A percentile compares a stretch with the other conserved stretches of the same genome.
Conservation (phyloP, 805 yeast genomes). For the Yarrowia osloensis region DNA sequence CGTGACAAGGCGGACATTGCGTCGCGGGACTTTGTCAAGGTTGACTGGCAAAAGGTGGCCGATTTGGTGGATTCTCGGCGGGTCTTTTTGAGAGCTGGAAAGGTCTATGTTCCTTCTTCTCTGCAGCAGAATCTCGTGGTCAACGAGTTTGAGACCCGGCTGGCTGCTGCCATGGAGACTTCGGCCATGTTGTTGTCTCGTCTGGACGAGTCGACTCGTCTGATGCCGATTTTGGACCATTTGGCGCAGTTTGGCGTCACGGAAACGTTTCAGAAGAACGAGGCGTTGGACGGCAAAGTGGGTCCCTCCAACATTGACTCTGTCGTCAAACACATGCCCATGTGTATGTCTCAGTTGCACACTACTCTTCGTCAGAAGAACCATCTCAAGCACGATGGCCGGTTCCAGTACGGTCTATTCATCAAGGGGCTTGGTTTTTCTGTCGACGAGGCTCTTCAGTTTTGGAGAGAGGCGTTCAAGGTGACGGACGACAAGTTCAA, state of each 20-base stretch:
- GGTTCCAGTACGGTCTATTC: constrained; percentile 83
- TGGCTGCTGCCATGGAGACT: constrained; percentile 55
- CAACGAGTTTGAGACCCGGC: constrained; percentile 61
- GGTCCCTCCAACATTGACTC: constrained; percentile 62
- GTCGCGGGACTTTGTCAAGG: constrained; percentile 57
- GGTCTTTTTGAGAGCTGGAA: constrained; percentile 67
- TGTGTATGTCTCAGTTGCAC: constrained; percentile 74
- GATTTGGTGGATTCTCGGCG: constrained; percentile 74
- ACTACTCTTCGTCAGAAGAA: constrained; percentile 58
- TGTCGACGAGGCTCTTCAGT: constrained; percentile 82
- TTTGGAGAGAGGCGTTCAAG: constrained; percentile 75
- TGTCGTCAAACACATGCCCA: constrained; percentile 69
- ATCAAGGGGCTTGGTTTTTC: constrained; percentile 86
- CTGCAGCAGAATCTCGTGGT: constrained; percentile 72
- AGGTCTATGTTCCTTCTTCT: constrained; percentile 81
- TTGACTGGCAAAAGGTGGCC: constrained; percentile 84
- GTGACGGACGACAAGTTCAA: constrained; percentile 69
- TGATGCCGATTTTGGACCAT: constrained; percentile 80
- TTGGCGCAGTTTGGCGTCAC: constrained; percentile 50
- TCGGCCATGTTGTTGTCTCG: constrained; percentile 81
- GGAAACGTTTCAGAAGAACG: constrained; percentile 39
- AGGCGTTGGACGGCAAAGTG: constrained; percentile 49
- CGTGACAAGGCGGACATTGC: background rate
- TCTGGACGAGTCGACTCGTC: constrained; percentile 87
- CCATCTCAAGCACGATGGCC: constrained; percentile 79